A percentile compares a stretch with the other conserved stretches of the same genome.
phyloP scores from a whole-genome alignment of 208 protist genomes.

The Leishmania major region DNA sequence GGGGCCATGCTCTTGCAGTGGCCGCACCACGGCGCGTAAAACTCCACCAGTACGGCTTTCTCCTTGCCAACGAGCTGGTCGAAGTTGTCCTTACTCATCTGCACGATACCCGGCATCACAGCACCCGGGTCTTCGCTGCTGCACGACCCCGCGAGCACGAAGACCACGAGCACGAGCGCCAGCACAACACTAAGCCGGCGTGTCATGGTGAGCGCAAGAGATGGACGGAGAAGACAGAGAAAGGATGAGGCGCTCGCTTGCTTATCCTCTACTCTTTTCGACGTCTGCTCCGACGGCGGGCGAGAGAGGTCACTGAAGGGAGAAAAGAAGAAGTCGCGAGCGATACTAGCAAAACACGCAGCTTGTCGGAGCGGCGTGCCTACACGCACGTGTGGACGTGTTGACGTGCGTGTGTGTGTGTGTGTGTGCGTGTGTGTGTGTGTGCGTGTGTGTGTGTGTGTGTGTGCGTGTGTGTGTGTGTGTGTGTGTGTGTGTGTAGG shows the following conservation, averaged over 20 bases:
- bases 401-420: too few relatives aligned
- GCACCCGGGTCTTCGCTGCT: constrained; percentile 30
- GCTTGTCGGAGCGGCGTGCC: neutral
- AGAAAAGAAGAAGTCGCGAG: neutral
- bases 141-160: constrained; percentile 16
- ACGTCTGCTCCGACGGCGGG: neutral
- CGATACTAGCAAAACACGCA: neutral
- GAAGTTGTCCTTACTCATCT: constrained; percentile 59
- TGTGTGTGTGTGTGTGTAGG: too few relatives aligned
- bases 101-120: constrained; percentile 38
- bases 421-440: too few relatives aligned
- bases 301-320: neutral
- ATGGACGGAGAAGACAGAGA: neutral
- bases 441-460: too few relatives aligned
- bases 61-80: constrained; percentile 54
- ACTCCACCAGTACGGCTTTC: constrained; percentile 64
- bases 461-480: too few relatives aligned
- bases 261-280: neutral
- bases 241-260: neutral
- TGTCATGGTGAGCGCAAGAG: neutral
- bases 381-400: neutral
- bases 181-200: neutral
- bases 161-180: constrained; percentile 22
- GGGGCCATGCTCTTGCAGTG: constrained; percentile 72
- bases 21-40: constrained; percentile 92